phyloP scores from a whole-genome alignment of 371 early-diverging fungal species.

The Zancudomyces culisetae region DNA sequence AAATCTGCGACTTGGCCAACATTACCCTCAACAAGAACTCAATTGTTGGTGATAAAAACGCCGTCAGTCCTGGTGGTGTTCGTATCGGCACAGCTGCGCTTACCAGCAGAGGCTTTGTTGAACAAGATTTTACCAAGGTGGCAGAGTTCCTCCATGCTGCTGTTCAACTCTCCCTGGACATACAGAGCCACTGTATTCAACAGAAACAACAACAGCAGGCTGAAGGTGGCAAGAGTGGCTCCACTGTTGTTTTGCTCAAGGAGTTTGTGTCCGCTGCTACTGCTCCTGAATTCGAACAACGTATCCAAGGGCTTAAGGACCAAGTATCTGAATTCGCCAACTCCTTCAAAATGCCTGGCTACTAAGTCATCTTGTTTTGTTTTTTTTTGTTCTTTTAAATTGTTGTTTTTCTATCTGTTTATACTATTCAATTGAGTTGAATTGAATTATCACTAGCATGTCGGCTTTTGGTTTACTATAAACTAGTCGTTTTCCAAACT shows the following conservation, averaged over 20 bases:
- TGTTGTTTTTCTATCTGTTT: too few relatives aligned
- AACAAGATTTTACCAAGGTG: constrained; percentile 65
- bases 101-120: constrained; percentile 78
- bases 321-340: constrained; percentile 82
- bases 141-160: constrained; percentile 74
- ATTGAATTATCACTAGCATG: too few relatives aligned
- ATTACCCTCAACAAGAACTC: constrained; percentile 92
- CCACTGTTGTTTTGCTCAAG: constrained; percentile 82
- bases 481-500: too few relatives aligned
- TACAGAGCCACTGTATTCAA: constrained; percentile 53
- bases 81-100: constrained; percentile 79
- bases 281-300: constrained; percentile 28
- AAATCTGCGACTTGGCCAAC: constrained; percentile 84
- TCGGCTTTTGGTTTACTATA: too few relatives aligned
- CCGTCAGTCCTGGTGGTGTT: constrained; percentile 79
- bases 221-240: too few relatives aligned
- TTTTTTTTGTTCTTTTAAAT: too few relatives aligned
- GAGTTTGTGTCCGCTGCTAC: constrained; percentile 78
- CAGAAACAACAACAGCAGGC: too few relatives aligned
- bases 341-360: constrained; percentile 27
- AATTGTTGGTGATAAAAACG: constrained; percentile 73
- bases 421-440: too few relatives aligned
- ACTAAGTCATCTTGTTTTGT: too few relatives aligned
- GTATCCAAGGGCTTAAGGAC: constrained; percentile 53
- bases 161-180: constrained; percentile 70